Evolutionary conservation across 1,139 yeast genomes (phyloP), one percentile per base, ranked within the genome.

Genomic region (Trichomonascaceae sp.): DNA sequence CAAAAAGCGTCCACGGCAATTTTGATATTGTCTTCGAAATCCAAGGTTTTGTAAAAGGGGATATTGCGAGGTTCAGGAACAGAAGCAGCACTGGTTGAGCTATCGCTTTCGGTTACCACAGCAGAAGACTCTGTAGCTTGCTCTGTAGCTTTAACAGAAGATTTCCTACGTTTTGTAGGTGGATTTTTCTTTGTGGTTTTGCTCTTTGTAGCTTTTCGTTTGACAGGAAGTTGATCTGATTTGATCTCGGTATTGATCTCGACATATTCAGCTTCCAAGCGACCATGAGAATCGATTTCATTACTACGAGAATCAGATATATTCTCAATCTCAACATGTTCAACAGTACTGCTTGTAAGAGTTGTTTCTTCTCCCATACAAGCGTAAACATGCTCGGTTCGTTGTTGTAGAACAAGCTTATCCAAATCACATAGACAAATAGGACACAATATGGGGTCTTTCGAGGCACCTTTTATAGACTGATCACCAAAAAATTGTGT

Each of bases 1-100:
- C 64, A 61, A 58, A 74, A 74, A 10, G 75, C 77, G 54, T 74
- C 77, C 1, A 74, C 77, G 0, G 71, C 73, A 3, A 71, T 50
- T 18, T 55, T 59, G 9, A 47, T 49, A 0, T 64, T 59, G 13
- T 57, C 54, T 10, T 67, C 70, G 36, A 70, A 59, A 1, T 59
- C 53, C 38, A 73, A 54, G 0, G 63, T 60, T 54, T 74, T 74
- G 64, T 66, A 74, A 53, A 66, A 71, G 3, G 77, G 47, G 9
- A 36, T 45, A 12, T 20, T 19, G 27, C 32, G 45, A 18, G 44
- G 47, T 22, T 15, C 20, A 13, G 44, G 47, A 10, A 18, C 43
- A 18, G 32, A 30, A 17, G 47, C 20, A 12, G 18, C 32, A 22
- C 38, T 43, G 43, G 18, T 20, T 8, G 38, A 43, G 43, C n/a